Conservation (phyloP, 768 basidiomycete species). For the Aureoboletus auriporus region DNA sequence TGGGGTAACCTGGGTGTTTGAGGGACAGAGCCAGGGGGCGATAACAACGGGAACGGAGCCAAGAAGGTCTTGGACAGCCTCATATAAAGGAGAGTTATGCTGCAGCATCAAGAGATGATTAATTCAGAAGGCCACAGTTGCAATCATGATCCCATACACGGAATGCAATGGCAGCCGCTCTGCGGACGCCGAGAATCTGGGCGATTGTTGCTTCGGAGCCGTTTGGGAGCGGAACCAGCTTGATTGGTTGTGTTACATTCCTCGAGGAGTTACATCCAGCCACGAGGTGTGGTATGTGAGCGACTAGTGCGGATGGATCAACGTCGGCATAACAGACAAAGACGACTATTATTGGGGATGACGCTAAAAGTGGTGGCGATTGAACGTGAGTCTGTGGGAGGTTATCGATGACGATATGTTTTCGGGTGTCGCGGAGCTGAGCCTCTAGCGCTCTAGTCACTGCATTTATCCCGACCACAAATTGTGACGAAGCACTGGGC, state of each 20-base stretch:
- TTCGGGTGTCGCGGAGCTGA: constrained; percentile 38
- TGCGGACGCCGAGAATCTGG: constrained; percentile 57
- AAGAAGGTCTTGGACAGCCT: constrained; percentile 36
- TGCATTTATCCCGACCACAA: constrained; percentile 71
- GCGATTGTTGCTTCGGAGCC: constrained; percentile 64
- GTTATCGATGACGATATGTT: constrained; percentile 5
- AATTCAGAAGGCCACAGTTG: not conserved
- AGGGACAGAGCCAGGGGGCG: constrained; percentile 60
- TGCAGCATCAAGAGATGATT: constrained; percentile 15
- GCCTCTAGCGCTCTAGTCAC: constrained; percentile 71
- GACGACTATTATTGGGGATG: constrained; percentile 36
- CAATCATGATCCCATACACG: constrained; percentile 46
- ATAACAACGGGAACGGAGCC: constrained; percentile 49
- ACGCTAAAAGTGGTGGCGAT: not conserved
- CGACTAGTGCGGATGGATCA: constrained; percentile 66
- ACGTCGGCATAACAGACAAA: constrained; percentile 75
- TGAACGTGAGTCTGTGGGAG: not conserved
- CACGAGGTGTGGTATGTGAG: constrained; percentile 73
- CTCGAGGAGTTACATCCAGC: constrained; percentile 64
- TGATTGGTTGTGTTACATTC: constrained; percentile 35
- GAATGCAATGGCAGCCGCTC: constrained; percentile 63
- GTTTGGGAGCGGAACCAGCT: constrained; percentile 61
- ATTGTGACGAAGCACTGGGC: constrained; percentile 28
- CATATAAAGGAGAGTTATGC: constrained; percentile 41
- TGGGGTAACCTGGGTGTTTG: constrained; percentile 8